A percentile compares a stretch with the other conserved stretches of the same genome.
phyloP scores from a whole-genome alignment of 768 basidiomycete genomes.

The Cyclocybe aegerita region DNA sequence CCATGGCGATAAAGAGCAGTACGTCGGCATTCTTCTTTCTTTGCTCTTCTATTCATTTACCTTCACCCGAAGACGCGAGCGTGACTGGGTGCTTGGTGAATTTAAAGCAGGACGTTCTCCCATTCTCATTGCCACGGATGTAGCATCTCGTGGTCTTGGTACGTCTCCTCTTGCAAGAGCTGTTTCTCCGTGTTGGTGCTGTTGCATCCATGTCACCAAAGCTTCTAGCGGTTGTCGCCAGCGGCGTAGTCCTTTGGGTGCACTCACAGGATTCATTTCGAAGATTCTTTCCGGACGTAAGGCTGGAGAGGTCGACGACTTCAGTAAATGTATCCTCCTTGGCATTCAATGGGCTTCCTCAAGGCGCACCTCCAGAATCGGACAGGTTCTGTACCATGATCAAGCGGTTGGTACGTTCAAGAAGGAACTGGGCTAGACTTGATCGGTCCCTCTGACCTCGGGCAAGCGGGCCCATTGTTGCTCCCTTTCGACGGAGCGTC shows the following conservation, averaged over 20 bases:
- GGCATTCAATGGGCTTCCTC: constrained; percentile 24
- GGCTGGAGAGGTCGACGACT: constrained; percentile 14
- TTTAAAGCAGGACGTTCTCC: constrained; percentile 98
- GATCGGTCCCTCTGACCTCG: constrained; percentile 42
- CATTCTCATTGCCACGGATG: constrained; percentile 98
- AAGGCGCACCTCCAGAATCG: constrained; percentile 38
- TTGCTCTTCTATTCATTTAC: constrained; percentile 1
- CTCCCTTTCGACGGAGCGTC: constrained; percentile 30
- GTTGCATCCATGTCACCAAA: constrained; percentile 25
- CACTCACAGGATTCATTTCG: constrained; percentile 19
- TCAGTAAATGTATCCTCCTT: constrained; percentile 17
- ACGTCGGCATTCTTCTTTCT: constrained; percentile 27
- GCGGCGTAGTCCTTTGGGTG: constrained; percentile 19
- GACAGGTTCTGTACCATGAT: constrained; percentile 37
- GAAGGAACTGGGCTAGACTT: constrained; percentile 27
- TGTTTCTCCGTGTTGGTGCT: constrained; percentile 24
- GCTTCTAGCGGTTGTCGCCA: constrained; percentile 15
- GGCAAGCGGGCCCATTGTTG: constrained; percentile 32
- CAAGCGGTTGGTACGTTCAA: constrained; percentile 32
- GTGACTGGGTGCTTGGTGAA: constrained; percentile 98
- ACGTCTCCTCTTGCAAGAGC: constrained; percentile 50
- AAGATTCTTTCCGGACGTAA: constrained; percentile 17
- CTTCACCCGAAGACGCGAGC: constrained; percentile 68
- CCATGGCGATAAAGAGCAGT: constrained; percentile 99
- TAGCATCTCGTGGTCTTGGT: constrained; percentile 99